These are phyloP conservation scores for Escovopsis sp. DNA, from an alignment of 2,329 filamentous ascomycete species.

Conservation along the genomic window DNA sequence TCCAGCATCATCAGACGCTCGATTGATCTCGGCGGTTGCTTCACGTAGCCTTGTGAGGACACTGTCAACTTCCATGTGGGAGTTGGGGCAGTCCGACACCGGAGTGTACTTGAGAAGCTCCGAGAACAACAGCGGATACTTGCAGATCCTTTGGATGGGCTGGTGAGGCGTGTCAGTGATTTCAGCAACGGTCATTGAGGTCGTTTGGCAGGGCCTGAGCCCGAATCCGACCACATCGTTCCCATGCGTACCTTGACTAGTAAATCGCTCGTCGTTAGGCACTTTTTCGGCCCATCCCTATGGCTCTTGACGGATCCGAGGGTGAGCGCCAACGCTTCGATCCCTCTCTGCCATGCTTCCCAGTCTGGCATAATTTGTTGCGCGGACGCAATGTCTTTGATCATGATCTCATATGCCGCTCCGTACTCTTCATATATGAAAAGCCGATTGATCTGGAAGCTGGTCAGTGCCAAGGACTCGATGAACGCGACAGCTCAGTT, in stretches of 20 bases:
- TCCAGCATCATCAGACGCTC: slow-evolving; percentile 61
- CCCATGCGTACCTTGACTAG: slow-evolving; percentile 59
- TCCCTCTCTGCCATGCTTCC: slow-evolving; percentile 68
- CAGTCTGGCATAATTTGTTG: slow-evolving; percentile 57
- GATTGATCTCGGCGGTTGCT: slow-evolving; percentile 66
- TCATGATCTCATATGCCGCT: slow-evolving; percentile 75
- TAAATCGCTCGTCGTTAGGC: slow-evolving; percentile 69
- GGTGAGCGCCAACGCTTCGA: slow-evolving; percentile 68
- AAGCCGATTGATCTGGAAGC: slow-evolving; percentile 58
- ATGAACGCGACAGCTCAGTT: background rate
- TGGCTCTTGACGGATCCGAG: slow-evolving; percentile 55
- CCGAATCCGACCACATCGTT: too few species aligned
- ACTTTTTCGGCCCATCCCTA: slow-evolving; percentile 51
- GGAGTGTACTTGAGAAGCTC: slow-evolving; percentile 75
- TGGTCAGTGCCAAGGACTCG: slow-evolving; percentile 1
- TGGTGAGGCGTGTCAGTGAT: slow-evolving; percentile 20
- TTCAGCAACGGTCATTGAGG: background rate
- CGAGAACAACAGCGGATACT: slow-evolving; percentile 75
- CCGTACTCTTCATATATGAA: slow-evolving; percentile 86
- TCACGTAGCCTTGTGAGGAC: slow-evolving; percentile 58
- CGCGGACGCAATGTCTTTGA: slow-evolving; percentile 57
- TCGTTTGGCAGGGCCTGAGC: background rate
- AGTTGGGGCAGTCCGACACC: slow-evolving; percentile 68
- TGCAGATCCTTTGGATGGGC: slow-evolving; percentile 86
- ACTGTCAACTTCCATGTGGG: slow-evolving; percentile 66